phyloP scores from a whole-genome alignment of 179 eudicot genomes.

The Camellia oleifera region DNA sequence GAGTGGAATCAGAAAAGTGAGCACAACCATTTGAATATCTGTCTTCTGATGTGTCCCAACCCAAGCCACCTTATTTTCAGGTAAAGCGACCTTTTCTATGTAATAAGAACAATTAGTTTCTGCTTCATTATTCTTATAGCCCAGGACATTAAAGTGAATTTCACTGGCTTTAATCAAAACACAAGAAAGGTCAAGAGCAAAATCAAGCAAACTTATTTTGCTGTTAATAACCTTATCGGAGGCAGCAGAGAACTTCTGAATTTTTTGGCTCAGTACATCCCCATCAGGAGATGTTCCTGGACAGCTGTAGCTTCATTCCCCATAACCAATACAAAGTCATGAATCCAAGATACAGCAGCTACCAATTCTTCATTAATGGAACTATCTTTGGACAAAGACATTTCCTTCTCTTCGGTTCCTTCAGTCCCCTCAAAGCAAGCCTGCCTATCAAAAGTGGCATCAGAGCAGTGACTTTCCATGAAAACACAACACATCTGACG shows the following conservation, averaged over 20 bases:
- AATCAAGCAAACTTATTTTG: conserved; percentile 43
- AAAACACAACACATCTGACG: conserved; percentile 41
- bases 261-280: conserved; percentile 40
- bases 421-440: conserved; percentile 32
- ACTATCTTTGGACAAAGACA: conserved; percentile 29
- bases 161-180: conserved; percentile 55
- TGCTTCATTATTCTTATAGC: conserved; percentile 50
- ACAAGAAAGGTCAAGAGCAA: conserved; percentile 63
- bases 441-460: conserved; percentile 22
- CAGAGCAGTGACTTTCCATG: conserved; percentile 45
- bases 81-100: conserved; percentile 87
- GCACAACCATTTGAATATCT: conserved; percentile 52
- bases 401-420: conserved; percentile 35
- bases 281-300: conserved; percentile 34
- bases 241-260: conserved; percentile 51
- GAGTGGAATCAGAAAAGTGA: conserved; percentile 59
- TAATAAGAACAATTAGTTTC: conserved; percentile 79
- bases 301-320: conserved; percentile 58
- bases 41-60: conserved; percentile 34
- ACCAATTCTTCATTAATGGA: conserved; percentile 38
- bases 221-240: conserved; percentile 40
- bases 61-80: conserved; percentile 60
- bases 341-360: conserved; percentile 60
- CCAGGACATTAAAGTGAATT: conserved; percentile 49
- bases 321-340: conserved; percentile 50